Conservation (phyloP, 371 early-diverging fungal genomes). For the Syncephalastrum racemosum region DNA sequence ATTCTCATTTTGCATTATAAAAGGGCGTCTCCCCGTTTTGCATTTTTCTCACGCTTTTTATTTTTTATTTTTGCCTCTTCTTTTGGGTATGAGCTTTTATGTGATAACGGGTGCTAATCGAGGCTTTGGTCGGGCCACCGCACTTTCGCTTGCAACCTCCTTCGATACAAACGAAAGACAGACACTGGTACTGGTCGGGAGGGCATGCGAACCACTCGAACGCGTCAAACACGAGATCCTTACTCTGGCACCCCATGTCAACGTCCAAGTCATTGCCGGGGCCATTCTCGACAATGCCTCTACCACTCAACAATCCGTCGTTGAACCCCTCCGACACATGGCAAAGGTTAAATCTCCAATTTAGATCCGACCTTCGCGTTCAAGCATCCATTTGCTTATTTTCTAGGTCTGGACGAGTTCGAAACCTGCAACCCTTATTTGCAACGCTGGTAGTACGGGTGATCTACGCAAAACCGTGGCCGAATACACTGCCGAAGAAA, state of each 20-base stretch:
- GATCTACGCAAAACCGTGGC: slow-evolving; percentile 65
- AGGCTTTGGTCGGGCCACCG: slow-evolving; percentile 77
- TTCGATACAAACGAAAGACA: slow-evolving; percentile 13
- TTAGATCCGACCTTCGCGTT: too few species aligned
- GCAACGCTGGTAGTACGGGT: slow-evolving; percentile 85
- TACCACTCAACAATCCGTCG: slow-evolving; percentile 16
- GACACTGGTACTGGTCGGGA: slow-evolving; percentile 59
- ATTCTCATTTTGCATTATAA: neutral
- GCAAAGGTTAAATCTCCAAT: too few species aligned
- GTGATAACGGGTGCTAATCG: slow-evolving; percentile 84
- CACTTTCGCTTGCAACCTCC: slow-evolving; percentile 27
- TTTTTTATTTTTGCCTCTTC: too few species aligned
- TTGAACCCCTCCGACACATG: slow-evolving; percentile 7
- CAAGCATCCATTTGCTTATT: neutral
- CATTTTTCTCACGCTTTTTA: slow-evolving; percentile 7
- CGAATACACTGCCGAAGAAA: slow-evolving; percentile 50
- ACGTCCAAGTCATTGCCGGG: slow-evolving; percentile 17
- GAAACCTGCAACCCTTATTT: slow-evolving; percentile 61
- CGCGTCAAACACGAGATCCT: slow-evolving; percentile 15
- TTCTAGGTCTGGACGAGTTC: slow-evolving; percentile 12
- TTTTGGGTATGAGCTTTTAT: slow-evolving; percentile 25
- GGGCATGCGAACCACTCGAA: slow-evolving; percentile 28
- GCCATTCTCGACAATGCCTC: slow-evolving; percentile 19
- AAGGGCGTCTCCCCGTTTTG: neutral
- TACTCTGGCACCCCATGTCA: slow-evolving; percentile 5